These are phyloP conservation scores for Fusarium xylarioides DNA, from an alignment of 2,329 filamentous ascomycete genomes.

Conservation along the genomic window DNA sequence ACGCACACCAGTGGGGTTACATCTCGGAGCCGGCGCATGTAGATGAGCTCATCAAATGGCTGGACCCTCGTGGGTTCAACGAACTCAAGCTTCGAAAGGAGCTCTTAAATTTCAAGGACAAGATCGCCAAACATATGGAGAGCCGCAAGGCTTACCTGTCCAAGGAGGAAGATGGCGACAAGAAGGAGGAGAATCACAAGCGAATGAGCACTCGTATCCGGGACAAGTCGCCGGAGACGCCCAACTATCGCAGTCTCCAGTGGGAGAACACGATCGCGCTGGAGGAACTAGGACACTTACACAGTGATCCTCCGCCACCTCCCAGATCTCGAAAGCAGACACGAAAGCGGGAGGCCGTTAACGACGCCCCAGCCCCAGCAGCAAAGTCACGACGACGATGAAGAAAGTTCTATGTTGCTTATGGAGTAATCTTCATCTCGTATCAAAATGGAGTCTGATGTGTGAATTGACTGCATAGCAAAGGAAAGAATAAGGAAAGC, in stretches of 20 bases:
- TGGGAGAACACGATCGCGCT: conserved; percentile 67
- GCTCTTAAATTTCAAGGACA: conserved; percentile 76
- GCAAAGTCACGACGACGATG: conserved; percentile 46
- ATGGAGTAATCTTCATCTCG: not conserved
- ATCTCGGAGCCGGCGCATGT: conserved; percentile 83
- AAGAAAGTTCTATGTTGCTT: not conserved
- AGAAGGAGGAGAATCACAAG: conserved; percentile 52
- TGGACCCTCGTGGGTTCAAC: conserved; percentile 86
- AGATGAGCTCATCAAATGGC: conserved; percentile 83
- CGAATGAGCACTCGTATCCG: conserved; percentile 57
- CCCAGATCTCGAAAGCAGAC: conserved; percentile 60
- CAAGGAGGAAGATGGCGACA: conserved; percentile 50
- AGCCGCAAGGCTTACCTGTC: conserved; percentile 76
- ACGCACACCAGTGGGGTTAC: conserved; percentile 88
- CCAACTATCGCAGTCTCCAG: conserved; percentile 58
- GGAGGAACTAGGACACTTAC: conserved; percentile 66
- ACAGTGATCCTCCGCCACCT: conserved; percentile 64
- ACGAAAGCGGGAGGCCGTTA: conserved; percentile 59
- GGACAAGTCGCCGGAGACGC: conserved; percentile 58
- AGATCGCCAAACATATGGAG: conserved; percentile 82
- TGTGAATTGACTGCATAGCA: conserved; percentile 10
- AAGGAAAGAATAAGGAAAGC: conserved; percentile 1
- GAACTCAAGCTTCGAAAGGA: conserved; percentile 91
- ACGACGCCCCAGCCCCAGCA: conserved; percentile 43
- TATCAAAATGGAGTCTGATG: not conserved